Base-by-base conservation (phyloP, 2,329 filamentous ascomycete genomes). In the Cordyceps cicadae region DNA sequence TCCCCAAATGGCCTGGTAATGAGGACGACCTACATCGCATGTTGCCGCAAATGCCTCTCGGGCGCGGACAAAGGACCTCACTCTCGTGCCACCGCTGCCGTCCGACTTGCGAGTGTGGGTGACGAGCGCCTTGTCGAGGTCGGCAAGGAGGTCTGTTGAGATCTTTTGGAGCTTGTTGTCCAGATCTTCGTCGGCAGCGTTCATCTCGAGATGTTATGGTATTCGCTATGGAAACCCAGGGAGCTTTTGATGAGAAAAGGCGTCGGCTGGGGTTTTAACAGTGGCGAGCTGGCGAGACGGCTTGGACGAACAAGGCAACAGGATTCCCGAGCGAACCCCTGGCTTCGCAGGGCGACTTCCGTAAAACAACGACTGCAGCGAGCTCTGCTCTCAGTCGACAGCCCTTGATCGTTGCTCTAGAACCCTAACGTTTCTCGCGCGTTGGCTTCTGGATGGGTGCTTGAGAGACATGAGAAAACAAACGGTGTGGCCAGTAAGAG, bases 111-210 rank as follows among this genome's bases (percentile, higher is more conserved):
- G 78, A 5, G 86, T 73, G 63, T 86, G 81, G 1, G 76, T 74
- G 2, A 66, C 71, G 3, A 88, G 71, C 5, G 79, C 80, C 58
- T 72, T 72, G 69, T 84, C 78, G 66, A 87, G 81, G 64, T 87
- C 83, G 55, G 74, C 73, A 19, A 88, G 77, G 62, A 87, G 76
- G 62, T 86, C 83, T 9, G 73, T 74, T 2, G 86, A 86, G 60
- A 80, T 75, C 66, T 81, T 83, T 65, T 87, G 83, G 60, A 88
- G 79, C 70, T 84, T 81, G 60, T 86, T 75, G 66, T 88, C 86
- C 60, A 78, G 70, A 54, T 88, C 86, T 34, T 80, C 77, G 49
- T 87, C 84, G 39, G 79, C 71, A 19, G 77, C 82, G 64, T 88
- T 85, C 84, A 87, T 87, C 51, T 59, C 67, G 50, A 9, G 45